Evolutionary conservation across 2,329 filamentous ascomycete species (phyloP).

Genomic region (Nigrospora oryzae): DNA sequence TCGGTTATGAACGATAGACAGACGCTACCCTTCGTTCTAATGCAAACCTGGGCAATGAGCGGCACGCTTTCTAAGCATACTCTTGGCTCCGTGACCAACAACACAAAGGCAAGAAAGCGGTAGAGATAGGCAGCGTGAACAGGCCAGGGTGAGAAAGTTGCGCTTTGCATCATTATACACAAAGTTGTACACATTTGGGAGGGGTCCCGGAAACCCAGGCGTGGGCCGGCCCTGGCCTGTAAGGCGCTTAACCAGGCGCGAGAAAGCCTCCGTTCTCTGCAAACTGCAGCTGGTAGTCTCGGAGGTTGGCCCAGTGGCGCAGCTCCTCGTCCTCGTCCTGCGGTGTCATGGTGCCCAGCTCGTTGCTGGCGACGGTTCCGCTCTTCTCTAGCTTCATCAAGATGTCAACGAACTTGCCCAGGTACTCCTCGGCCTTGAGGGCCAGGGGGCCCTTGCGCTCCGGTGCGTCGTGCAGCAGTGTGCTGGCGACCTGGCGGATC

Average conservation of each 20-base stretch:
- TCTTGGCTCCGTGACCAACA: too few species aligned
- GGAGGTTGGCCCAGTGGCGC: constrained; percentile 67
- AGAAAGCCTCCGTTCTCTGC: constrained; percentile 53
- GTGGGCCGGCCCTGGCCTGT: background rate
- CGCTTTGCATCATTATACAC: background rate
- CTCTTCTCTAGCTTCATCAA: constrained; percentile 65
- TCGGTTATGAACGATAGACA: background rate
- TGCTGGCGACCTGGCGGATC: constrained; percentile 76
- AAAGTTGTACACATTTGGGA: too few species aligned
- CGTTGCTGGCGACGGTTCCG: constrained; percentile 28
- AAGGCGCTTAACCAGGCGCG: background rate
- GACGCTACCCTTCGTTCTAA: background rate
- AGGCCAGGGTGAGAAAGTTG: too few species aligned
- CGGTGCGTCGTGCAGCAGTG: constrained; percentile 54
- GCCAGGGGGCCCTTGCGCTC: constrained; percentile 44
- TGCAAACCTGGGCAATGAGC: too few species aligned
- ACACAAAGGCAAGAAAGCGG: too few species aligned
- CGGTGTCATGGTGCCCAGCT: constrained; percentile 28
- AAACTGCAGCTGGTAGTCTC: constrained; percentile 70
- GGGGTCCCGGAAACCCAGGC: background rate
- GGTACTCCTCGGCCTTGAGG: constrained; percentile 33
- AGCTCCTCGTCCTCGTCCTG: constrained; percentile 71
- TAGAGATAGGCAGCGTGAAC: too few species aligned
- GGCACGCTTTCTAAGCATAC: too few species aligned
- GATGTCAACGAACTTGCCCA: constrained; percentile 35